Evolutionary conservation across 2,329 filamentous ascomycete species (phyloP), one percentile per base, ranked within the genome.

Genomic region (Nothopassalora personata): DNA sequence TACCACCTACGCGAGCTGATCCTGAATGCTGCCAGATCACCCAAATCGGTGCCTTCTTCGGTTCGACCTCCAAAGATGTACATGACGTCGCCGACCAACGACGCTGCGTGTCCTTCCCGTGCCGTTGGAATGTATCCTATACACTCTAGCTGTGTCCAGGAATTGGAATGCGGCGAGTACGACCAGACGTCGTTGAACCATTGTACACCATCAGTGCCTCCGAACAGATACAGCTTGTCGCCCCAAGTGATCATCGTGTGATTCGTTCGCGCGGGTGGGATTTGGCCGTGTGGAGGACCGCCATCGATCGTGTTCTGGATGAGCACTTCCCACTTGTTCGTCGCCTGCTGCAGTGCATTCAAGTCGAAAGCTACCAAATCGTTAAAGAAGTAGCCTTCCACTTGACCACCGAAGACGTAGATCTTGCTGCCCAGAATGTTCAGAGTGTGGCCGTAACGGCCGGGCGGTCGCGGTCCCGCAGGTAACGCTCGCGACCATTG

Each of bases 141-240:
- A 73, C 94, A 99, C 70, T 97, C 93, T 57, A 96, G 81, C 72
- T 95, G 88, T 9, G 85, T 78, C 94, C 94, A 99, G 57, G 82
- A 78, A 73, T 97, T 97, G 49, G 83, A 78, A 57, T 86, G 81
- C 7, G 92, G 89, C 69, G 97, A 93, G 73, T 94, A 99, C 54
- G 87, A 90, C 94, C 94, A 99, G 51, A 99, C 94, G 72, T 99
- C 94, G 73, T 97, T 99, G 78, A 97, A 99, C 95, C 94, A 99
- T 69, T 90, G 86, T 57, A 92, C 85, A 45, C 94, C 94, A 72
- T 99, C 96, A 1, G 94, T 99, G 63, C 94, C 94, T 67, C 94
- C 94, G 72, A 99, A 99, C n/a, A 99, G 80, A 71, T 93, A 99
- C 72, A 99, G 84, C 75, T 89, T 94, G 72, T 99, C 94, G 61